phyloP scores from a whole-genome alignment of 495 filamentous ascomycete species.

The Penicillium samsonianum region DNA sequence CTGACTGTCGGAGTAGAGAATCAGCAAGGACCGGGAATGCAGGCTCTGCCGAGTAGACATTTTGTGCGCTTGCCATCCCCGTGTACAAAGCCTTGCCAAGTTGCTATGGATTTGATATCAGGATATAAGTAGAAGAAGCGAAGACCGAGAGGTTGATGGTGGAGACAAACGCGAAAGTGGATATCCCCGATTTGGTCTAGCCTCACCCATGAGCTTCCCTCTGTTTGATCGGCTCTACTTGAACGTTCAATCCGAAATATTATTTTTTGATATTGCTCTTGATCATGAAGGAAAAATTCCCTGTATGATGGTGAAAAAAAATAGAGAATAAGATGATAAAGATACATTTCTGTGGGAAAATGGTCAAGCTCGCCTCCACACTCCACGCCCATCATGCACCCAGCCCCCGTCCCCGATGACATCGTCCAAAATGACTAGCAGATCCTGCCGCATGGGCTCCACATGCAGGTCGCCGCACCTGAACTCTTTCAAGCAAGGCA shows the following conservation, averaged over 20 bases:
- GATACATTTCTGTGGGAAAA: not conserved
- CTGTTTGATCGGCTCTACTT: not conserved
- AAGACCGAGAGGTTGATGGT: not conserved
- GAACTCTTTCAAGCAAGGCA: slow-evolving; percentile 30
- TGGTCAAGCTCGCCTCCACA: slow-evolving; percentile 3
- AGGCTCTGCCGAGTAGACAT: slow-evolving; percentile 34
- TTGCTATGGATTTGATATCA: not conserved
- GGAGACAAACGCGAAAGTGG: slow-evolving; percentile 1
- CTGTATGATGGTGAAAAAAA: not conserved
- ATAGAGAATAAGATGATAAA: not conserved
- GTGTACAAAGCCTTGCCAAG: not conserved
- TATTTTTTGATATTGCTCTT: not conserved
- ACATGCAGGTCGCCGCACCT: slow-evolving; percentile 33
- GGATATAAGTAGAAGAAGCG: not conserved
- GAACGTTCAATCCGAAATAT: not conserved
- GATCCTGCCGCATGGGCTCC: slow-evolving; percentile 32
- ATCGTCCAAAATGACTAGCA: slow-evolving; percentile 27
- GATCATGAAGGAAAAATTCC: not conserved
- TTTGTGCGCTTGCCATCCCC: slow-evolving; percentile 16
- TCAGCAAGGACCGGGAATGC: slow-evolving; percentile 42
- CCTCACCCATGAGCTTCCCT: not conserved
- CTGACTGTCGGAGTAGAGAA: slow-evolving; percentile 25
- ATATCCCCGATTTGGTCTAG: slow-evolving; percentile 1
- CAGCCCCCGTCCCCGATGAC: slow-evolving; percentile 28
- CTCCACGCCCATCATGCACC: slow-evolving; percentile 29